Evolutionary conservation across 768 basidiomycete species (phyloP).

Genomic region (Suillus ampliporus): DNA sequence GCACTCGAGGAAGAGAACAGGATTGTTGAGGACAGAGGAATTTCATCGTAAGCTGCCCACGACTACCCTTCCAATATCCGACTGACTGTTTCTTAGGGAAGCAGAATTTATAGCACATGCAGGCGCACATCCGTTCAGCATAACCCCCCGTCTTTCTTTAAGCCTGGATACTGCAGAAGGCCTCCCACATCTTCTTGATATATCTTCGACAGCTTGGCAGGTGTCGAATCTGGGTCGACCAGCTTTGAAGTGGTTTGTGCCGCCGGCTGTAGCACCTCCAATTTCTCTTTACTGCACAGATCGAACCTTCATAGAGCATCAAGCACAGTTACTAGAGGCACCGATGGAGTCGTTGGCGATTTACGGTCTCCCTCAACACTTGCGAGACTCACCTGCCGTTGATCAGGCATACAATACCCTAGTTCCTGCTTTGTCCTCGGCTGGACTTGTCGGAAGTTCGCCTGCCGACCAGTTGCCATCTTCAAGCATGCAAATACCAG

Average conservation of each 20-base stretch:
- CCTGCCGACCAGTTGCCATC: conserved; percentile 75
- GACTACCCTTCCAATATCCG: neutral
- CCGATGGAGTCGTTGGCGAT: conserved; percentile 78
- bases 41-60: conserved; percentile 46
- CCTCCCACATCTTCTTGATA: conserved; percentile 62
- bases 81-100: neutral
- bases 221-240: conserved; percentile 83
- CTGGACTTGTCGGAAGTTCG: conserved; percentile 72
- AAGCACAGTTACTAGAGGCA: conserved; percentile 63
- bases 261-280: conserved; percentile 85
- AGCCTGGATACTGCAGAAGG: conserved; percentile 43
- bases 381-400: conserved; percentile 62
- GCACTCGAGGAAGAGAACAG: conserved; percentile 51
- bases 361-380: conserved; percentile 79
- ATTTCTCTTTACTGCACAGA: conserved; percentile 75
- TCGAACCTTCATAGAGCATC: conserved; percentile 78
- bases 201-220: conserved; percentile 66
- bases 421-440: conserved; percentile 64
- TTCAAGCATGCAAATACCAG: conserved; percentile 90
- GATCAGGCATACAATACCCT: conserved; percentile 51
- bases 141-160: conserved; percentile 19
- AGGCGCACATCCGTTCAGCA: neutral
- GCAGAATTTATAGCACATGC: conserved; percentile 5
- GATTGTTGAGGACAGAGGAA: conserved; percentile 46
- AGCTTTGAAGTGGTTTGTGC: conserved; percentile 83